These are phyloP conservation scores for Euphorbia pulcherrima DNA, from an alignment of 345 rosid genomes.

Conservation along the genomic window DNA sequence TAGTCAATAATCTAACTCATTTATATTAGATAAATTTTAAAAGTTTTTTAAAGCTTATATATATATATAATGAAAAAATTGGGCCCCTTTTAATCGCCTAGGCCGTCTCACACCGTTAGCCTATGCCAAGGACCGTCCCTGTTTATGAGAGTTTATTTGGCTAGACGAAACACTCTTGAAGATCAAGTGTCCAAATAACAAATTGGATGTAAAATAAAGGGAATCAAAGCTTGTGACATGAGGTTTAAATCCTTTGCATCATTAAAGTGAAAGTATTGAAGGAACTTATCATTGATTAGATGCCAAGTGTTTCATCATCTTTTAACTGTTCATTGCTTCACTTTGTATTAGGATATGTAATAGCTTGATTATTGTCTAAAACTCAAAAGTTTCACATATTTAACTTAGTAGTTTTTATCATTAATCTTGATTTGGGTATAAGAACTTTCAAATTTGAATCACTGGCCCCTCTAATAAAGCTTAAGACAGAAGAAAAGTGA, in stretches of 20 bases:
- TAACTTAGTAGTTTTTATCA: too few species aligned
- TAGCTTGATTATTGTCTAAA: neutral
- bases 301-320: constrained; percentile 8
- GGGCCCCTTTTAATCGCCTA: too few species aligned
- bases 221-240: neutral
- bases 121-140: too few species aligned
- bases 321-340: neutral
- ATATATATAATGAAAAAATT: too few species aligned
- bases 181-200: too few species aligned
- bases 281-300: neutral
- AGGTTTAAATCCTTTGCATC: constrained; percentile 13
- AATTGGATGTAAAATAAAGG: too few species aligned
- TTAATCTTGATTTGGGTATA: neutral
- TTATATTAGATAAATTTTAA: too few species aligned
- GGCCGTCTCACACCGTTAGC: too few species aligned
- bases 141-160: too few species aligned
- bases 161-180: too few species aligned
- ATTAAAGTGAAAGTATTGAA: constrained; percentile 17
- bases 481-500: neutral
- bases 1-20: too few species aligned
- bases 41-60: too few species aligned
- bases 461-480: constrained; percentile 6
- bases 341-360: neutral
- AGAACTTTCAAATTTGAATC: neutral
- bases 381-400: neutral